phyloP scores from a whole-genome alignment of 1,139 yeast genomes.

The Debaryomycetaceae sp. region DNA sequence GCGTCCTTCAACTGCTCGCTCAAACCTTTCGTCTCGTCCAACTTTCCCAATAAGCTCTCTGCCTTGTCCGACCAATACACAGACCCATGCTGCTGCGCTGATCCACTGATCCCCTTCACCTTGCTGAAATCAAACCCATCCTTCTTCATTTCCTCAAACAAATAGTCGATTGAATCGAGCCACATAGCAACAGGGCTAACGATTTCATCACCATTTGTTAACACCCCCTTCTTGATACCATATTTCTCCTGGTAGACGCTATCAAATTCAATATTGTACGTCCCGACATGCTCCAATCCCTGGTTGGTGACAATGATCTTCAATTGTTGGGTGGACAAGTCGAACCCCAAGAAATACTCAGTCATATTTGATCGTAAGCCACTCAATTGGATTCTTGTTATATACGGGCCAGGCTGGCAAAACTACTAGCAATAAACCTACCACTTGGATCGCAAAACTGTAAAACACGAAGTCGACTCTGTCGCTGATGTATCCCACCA shows the following conservation, averaged over 20 bases:
- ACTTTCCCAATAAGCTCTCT: constrained; percentile 25
- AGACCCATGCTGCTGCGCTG: constrained; percentile 92
- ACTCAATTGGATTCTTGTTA: constrained; percentile 43
- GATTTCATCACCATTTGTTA: constrained; percentile 48
- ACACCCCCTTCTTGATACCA: constrained; percentile 69
- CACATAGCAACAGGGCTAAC: constrained; percentile 86
- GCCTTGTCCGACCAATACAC: constrained; percentile 70
- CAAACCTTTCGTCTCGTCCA: constrained; percentile 27
- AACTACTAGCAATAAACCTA: constrained; percentile 34
- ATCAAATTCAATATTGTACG: constrained; percentile 73
- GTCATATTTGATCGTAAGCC: constrained; percentile 32
- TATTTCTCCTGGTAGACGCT: constrained; percentile 52
- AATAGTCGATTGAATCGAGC: constrained; percentile 75
- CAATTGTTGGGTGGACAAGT: constrained; percentile 85
- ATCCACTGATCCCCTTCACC: constrained; percentile 76
- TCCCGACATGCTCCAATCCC: constrained; percentile 47
- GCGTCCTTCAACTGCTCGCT: constrained; percentile 47
- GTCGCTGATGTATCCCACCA: constrained; percentile 45
- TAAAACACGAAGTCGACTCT: constrained; percentile 33
- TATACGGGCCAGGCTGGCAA: constrained; percentile 58
- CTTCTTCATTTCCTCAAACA: constrained; percentile 52
- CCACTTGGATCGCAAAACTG: constrained; percentile 32
- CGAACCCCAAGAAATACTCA: constrained; percentile 65
- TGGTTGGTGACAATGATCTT: constrained; percentile 68
- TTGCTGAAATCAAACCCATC: constrained; percentile 53